These are phyloP conservation scores for Pharnaceum exiguum DNA, from an alignment of 148 eudicot genomes.

Conservation along the genomic window DNA sequence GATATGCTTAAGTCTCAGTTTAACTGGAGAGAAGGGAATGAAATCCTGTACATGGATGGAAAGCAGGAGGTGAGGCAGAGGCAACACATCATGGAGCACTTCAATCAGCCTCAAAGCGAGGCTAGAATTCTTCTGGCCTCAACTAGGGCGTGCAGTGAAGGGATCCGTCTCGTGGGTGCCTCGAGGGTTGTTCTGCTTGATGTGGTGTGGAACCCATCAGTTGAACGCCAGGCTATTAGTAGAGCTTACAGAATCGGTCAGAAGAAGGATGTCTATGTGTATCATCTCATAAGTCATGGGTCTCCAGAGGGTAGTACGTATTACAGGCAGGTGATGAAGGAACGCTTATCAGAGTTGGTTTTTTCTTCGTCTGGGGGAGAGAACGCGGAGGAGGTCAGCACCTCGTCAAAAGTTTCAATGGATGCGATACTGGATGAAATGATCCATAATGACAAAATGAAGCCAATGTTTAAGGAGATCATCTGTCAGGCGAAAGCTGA, in stretches of 20 bases:
- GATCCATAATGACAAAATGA: conserved; percentile 36
- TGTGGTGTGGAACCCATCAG: conserved; percentile 80
- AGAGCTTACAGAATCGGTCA: conserved; percentile 84
- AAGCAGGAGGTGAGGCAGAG: conserved; percentile 29
- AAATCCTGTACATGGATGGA: conserved; percentile 51
- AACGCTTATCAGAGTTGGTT: conserved; percentile 47
- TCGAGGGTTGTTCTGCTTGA: conserved; percentile 76
- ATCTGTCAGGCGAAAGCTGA: conserved; percentile 43
- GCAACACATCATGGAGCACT: conserved; percentile 30
- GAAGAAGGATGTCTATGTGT: conserved; percentile 48
- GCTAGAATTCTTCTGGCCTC: conserved; percentile 70
- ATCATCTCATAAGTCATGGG: conserved; percentile 54
- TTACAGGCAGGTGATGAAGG: conserved; percentile 38
- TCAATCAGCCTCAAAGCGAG: conserved; percentile 55
- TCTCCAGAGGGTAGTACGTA: conserved; percentile 50
- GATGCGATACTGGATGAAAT: conserved; percentile 53
- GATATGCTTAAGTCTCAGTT: conserved; percentile 26
- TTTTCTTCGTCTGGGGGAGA: conserved; percentile 39
- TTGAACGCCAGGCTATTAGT: conserved; percentile 77
- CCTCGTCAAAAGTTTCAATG: conserved; percentile 23
- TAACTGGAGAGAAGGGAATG: conserved; percentile 44
- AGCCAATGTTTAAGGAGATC: conserved; percentile 38
- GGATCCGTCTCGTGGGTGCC: conserved; percentile 78
- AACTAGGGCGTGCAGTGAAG: conserved; percentile 68
- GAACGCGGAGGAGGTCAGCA: neutral